phyloP scores from a whole-genome alignment of 2,329 filamentous ascomycete genomes.

The Penicillium sp. region DNA sequence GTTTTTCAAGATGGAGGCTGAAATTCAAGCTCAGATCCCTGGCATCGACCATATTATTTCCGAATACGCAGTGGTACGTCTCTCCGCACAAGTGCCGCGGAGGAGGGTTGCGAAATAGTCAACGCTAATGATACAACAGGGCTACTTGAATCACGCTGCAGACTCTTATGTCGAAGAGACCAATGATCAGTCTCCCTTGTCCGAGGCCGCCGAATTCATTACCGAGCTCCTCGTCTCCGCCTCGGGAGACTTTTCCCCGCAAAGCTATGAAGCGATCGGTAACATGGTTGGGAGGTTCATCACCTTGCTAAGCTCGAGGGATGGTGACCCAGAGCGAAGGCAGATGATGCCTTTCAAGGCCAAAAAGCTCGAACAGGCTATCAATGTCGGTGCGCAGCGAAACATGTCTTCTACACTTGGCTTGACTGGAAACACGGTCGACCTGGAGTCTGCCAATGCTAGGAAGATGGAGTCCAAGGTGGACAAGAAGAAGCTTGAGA shows the following conservation, averaged over 20 bases:
- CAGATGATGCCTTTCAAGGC: slow-evolving; percentile 72
- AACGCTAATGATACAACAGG: slow-evolving; percentile 41
- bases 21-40: slow-evolving; percentile 78
- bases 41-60: slow-evolving; percentile 84
- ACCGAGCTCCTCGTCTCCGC: slow-evolving; percentile 89
- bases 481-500: slow-evolving; percentile 97
- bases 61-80: slow-evolving; percentile 72
- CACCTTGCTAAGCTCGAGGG: slow-evolving; percentile 68
- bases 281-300: slow-evolving; percentile 88
- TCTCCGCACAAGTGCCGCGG: not conserved
- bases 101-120: not conserved
- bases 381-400: slow-evolving; percentile 87
- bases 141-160: slow-evolving; percentile 90
- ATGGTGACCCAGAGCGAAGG: slow-evolving; percentile 65
- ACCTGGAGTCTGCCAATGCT: slow-evolving; percentile 87
- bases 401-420: slow-evolving; percentile 96
- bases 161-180: slow-evolving; percentile 72
- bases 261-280: slow-evolving; percentile 73
- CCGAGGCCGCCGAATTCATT: slow-evolving; percentile 77
- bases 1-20: slow-evolving; percentile 66
- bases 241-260: slow-evolving; percentile 71
- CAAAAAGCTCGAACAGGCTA: slow-evolving; percentile 84
- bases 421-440: slow-evolving; percentile 76
- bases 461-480: slow-evolving; percentile 97
- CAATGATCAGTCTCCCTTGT: slow-evolving; percentile 67